Conservation (phyloP, 1,284 basidiomycete species). For the Cutaneotrichosporon cavernicola region DNA sequence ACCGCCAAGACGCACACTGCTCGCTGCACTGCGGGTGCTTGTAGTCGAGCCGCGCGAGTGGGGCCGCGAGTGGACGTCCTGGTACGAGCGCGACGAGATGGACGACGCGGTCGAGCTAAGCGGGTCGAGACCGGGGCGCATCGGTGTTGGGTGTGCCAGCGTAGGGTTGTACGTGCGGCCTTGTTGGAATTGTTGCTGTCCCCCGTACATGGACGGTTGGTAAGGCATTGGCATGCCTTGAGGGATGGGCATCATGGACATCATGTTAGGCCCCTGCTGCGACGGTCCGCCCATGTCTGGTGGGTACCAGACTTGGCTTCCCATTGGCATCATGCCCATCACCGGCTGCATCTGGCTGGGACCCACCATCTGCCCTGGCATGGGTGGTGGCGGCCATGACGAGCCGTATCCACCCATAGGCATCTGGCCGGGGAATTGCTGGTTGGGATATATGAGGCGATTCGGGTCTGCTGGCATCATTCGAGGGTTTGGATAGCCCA, state of each 20-base stretch:
- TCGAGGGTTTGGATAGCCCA: conserved; percentile 17
- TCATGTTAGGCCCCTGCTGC: conserved; percentile 21
- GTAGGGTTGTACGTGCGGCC: neutral
- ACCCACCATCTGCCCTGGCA: conserved; percentile 9
- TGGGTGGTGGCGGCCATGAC: conserved; percentile 16
- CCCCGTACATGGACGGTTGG: conserved; percentile 13
- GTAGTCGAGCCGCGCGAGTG: conserved; percentile 50
- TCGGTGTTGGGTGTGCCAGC: conserved; percentile 43
- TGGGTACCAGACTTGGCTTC: conserved; percentile 18
- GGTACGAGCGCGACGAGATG: conserved; percentile 47
- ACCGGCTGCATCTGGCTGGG: neutral
- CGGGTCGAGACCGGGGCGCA: conserved; percentile 38
- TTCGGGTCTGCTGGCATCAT: conserved; percentile 16
- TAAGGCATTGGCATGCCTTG: conserved; percentile 41
- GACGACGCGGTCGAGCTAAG: conserved; percentile 45
- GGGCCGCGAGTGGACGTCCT: conserved; percentile 43
- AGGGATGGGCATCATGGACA: conserved; percentile 39
- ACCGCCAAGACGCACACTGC: conserved; percentile 44
- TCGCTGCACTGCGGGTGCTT: conserved; percentile 44
- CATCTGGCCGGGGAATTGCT: conserved; percentile 18
- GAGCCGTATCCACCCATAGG: conserved; percentile 16
- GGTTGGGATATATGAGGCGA: conserved; percentile 12
- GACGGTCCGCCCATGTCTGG: conserved; percentile 26
- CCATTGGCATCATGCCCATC: conserved; percentile 11
- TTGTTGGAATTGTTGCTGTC: conserved; percentile 17